Conservation (phyloP, 495 filamentous ascomycete species). For the Xylaria curta region DNA sequence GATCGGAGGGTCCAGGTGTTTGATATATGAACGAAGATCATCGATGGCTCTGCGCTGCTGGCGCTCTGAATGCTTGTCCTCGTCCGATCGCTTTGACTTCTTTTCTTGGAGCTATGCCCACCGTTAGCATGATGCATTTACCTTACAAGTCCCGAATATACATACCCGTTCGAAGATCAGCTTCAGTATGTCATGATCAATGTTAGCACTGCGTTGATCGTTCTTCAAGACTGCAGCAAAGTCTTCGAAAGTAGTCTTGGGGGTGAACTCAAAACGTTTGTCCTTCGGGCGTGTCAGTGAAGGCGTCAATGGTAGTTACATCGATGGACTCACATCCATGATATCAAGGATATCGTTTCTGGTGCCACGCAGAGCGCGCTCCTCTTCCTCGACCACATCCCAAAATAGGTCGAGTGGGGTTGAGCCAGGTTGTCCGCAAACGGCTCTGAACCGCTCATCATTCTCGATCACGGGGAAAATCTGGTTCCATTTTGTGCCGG, state of each 20-base stretch:
- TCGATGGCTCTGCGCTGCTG: conserved; percentile 86
- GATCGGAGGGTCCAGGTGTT: conserved; percentile 89
- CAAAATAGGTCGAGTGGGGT: conserved; percentile 94
- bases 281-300: conserved; percentile 62
- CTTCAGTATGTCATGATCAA: conserved; percentile 74
- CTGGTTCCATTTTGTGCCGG: conserved; percentile 87
- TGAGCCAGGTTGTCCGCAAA: conserved; percentile 87
- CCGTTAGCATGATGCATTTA: conserved; percentile 31
- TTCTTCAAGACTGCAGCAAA: conserved; percentile 77
- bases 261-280: conserved; percentile 86
- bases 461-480: conserved; percentile 77
- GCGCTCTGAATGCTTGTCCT: conserved; percentile 84
- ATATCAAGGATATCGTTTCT: conserved; percentile 89
- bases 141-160: neutral
- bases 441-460: conserved; percentile 82
- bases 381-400: conserved; percentile 95
- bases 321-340: conserved; percentile 71
- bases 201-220: conserved; percentile 84
- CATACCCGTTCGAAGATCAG: conserved; percentile 79
- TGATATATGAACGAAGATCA: conserved; percentile 83
- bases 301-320: conserved; percentile 10
- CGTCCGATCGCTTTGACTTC: conserved; percentile 70
- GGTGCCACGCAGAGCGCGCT: conserved; percentile 77
- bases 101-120: conserved; percentile 72
- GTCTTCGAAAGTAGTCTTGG: conserved; percentile 85